A percentile compares a stretch with the other conserved stretches of the same genome.
Conservation (phyloP, 2,329 filamentous ascomycete species). For the Metarhizium anisopliae region DNA sequence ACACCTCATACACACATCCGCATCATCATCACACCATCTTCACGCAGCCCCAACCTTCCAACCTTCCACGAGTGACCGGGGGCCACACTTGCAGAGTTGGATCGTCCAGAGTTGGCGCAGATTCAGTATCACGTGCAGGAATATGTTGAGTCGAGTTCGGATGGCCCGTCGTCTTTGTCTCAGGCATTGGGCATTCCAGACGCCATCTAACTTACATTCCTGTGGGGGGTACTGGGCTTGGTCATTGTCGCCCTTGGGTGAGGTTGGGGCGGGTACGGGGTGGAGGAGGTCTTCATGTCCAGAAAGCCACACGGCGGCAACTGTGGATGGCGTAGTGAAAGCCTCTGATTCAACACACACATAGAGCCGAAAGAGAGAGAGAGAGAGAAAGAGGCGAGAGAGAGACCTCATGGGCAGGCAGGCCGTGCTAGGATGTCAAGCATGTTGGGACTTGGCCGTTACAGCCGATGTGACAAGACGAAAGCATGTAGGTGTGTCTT, state of each 20-base stretch:
- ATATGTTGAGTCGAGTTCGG: constrained; percentile 15
- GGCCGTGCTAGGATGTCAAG: background rate
- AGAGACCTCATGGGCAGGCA: background rate
- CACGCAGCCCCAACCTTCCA: constrained; percentile 1
- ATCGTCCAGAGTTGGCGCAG: constrained; percentile 7
- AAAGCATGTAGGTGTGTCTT: background rate
- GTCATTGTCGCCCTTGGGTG: constrained; percentile 26
- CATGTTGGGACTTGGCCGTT: background rate
- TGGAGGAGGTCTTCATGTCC: constrained; percentile 1
- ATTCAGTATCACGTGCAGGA: constrained; percentile 17
- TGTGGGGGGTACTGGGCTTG: constrained; percentile 6
- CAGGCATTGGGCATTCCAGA: constrained; percentile 25
- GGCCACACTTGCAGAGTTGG: constrained; percentile 10
- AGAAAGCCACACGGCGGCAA: constrained; percentile 7
- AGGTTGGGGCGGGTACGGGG: constrained; percentile 17
- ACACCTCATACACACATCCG: background rate
- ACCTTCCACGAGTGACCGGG: constrained; percentile 4
- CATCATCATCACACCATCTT: background rate
- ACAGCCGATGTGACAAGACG: background rate
- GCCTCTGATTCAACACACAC: background rate
- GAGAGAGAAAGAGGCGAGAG: background rate
- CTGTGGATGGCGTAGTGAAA: background rate
- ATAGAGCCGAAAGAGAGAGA: background rate
- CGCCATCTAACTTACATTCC: constrained; percentile 19
- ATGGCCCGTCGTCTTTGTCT: constrained; percentile 27